Evolutionary conservation across 139 green algal species (phyloP).

Genomic region (Nannochloris sp.): DNA sequence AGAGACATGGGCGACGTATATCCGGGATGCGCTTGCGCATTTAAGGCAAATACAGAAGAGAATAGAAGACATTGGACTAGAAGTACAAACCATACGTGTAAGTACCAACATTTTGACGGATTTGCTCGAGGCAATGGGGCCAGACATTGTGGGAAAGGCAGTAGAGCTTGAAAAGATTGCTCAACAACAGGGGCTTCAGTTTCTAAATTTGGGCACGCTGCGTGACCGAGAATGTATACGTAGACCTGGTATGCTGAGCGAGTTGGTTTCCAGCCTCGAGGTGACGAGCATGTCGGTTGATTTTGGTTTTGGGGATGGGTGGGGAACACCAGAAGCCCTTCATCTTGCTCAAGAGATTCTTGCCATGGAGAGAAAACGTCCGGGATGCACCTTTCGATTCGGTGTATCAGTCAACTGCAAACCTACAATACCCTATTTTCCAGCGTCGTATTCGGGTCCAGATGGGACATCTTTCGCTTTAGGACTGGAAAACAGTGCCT

Average conservation of each 20-base stretch:
- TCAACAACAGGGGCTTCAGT: background rate
- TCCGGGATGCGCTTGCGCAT: no score
- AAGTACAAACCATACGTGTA: constrained; percentile 40
- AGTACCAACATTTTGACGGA: constrained; percentile 20
- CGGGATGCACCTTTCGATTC: constrained; percentile 31
- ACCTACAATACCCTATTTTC: constrained; percentile 37
- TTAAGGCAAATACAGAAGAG: no score
- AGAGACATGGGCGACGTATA: no score
- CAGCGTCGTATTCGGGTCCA: constrained; percentile 15
- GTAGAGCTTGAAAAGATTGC: background rate
- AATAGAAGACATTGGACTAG: constrained; percentile 19
- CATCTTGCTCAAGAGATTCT: constrained; percentile 9
- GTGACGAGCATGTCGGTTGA: constrained; percentile 5
- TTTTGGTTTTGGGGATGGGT: constrained; percentile 1
- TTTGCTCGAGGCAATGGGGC: no score
- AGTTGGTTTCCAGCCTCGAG: background rate
- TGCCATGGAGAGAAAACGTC: background rate
- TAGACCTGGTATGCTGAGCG: background rate
- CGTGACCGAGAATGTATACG: background rate
- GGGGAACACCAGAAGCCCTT: constrained; percentile 7
- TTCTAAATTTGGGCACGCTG: background rate
- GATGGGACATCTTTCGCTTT: constrained; percentile 22
- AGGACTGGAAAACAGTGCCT: constrained; percentile 25
- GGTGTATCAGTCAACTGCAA: constrained; percentile 19
- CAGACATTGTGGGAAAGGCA: no score